Conservation (phyloP, 805 yeast species). For the Metschnikowia drakensbergensis region DNA sequence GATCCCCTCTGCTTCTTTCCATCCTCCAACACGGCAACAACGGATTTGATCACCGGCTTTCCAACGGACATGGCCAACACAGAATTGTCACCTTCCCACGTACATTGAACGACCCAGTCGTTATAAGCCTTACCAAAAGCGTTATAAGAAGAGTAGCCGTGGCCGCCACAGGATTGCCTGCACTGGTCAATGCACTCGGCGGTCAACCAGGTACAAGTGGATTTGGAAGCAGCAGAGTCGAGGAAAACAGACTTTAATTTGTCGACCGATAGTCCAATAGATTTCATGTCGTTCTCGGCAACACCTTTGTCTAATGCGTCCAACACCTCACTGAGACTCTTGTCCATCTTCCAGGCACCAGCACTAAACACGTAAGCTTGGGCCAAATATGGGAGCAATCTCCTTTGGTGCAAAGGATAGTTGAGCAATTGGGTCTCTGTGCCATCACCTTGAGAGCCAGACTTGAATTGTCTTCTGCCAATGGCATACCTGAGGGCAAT, state of each 20-base stretch:
- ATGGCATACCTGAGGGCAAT: constrained; percentile 22
- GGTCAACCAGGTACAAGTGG: constrained; percentile 22
- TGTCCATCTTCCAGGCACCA: constrained; percentile 19
- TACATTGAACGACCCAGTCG: constrained; percentile 24
- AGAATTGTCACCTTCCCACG: constrained; percentile 24
- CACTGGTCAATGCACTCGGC: constrained; percentile 22
- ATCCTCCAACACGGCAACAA: constrained; percentile 12
- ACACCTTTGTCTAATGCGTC: constrained; percentile 18
- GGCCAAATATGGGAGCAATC: constrained; percentile 21
- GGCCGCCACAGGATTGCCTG: constrained; percentile 22
- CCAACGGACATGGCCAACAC: constrained; percentile 22
- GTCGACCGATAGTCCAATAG: constrained; percentile 13
- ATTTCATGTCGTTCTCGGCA: constrained; percentile 14
- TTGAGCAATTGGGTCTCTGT: constrained; percentile 22
- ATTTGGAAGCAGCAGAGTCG: constrained; percentile 20
- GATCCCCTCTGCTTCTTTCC: constrained; percentile 17
- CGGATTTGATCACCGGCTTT: constrained; percentile 19
- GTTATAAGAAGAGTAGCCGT: constrained; percentile 21
- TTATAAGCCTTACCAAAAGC: constrained; percentile 20
- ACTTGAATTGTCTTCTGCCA: constrained; percentile 21
- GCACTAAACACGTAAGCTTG: constrained; percentile 19
- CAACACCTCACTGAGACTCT: constrained; percentile 10
- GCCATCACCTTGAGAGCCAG: constrained; percentile 19
- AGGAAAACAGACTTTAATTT: constrained; percentile 18
- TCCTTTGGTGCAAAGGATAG: constrained; percentile 21